A percentile compares a stretch with the other conserved stretches of the same genome.
phyloP scores from a whole-genome alignment of 495 filamentous ascomycete species.

The Penicillium coprophilum region DNA sequence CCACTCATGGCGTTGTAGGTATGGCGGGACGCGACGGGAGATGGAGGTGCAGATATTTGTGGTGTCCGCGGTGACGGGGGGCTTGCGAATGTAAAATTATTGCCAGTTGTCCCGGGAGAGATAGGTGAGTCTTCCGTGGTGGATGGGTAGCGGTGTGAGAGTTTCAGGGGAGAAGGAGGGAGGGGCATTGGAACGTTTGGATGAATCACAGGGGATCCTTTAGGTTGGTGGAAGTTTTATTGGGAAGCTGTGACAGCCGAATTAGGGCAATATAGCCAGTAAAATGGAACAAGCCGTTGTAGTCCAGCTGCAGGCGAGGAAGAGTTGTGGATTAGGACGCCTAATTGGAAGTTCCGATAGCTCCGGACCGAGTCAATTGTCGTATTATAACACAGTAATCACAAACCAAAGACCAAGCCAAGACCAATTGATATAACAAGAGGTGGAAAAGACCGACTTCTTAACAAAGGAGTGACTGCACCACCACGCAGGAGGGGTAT shows the following conservation, averaged over 20 bases:
- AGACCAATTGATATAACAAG: not conserved
- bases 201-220: slow-evolving; percentile 8
- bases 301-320: slow-evolving; percentile 5
- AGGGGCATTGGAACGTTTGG: slow-evolving; percentile 22
- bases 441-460: not conserved
- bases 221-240: not conserved
- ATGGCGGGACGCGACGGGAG: slow-evolving; percentile 58
- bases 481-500: slow-evolving; percentile 3
- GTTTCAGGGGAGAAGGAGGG: slow-evolving; percentile 61
- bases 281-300: slow-evolving; percentile 9
- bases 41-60: slow-evolving; percentile 59
- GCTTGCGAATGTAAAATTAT: slow-evolving; percentile 41
- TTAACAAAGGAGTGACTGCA: slow-evolving; percentile 4
- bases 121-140: slow-evolving; percentile 55
- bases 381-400: not conserved
- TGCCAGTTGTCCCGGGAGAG: slow-evolving; percentile 40
- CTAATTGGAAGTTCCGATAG: slow-evolving; percentile 4
- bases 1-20: slow-evolving; percentile 53
- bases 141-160: slow-evolving; percentile 65
- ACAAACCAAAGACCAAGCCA: not conserved
- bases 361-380: slow-evolving; percentile 5
- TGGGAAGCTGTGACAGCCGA: not conserved
- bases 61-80: slow-evolving; percentile 40
- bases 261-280: slow-evolving; percentile 2
- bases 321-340: slow-evolving; percentile 1